phyloP scores from a whole-genome alignment of 2,329 filamentous ascomycete genomes.

The Aspergillus vadensis region DNA sequence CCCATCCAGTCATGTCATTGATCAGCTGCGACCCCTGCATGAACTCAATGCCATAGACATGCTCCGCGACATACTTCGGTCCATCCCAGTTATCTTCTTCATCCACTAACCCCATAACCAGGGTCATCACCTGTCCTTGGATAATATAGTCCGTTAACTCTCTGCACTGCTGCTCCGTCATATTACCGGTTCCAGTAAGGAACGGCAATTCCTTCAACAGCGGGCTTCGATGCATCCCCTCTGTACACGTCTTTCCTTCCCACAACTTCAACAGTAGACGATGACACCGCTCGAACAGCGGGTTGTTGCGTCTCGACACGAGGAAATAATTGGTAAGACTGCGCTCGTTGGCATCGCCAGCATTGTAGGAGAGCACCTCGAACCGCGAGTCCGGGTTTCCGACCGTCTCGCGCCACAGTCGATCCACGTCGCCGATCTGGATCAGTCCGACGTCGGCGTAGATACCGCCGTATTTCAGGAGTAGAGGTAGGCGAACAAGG shows the following conservation, averaged over 20 bases:
- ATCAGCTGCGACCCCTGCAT: constrained; percentile 9
- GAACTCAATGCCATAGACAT: constrained; percentile 8
- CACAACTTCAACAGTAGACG: constrained; percentile 6
- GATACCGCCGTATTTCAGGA: constrained; percentile 2
- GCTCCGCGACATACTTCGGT: background rate
- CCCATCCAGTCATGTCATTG: constrained; percentile 4
- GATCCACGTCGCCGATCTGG: constrained; percentile 8
- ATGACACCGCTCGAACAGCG: constrained; percentile 7
- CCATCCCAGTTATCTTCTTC: constrained; percentile 6
- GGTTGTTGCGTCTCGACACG: background rate
- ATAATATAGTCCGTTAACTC: constrained; percentile 11
- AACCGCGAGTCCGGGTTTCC: background rate
- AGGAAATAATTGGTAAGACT: constrained; percentile 7
- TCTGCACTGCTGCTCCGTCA: background rate
- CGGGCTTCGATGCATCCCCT: constrained; percentile 2
- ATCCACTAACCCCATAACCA: constrained; percentile 9
- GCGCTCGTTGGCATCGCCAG: background rate
- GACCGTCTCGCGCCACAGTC: constrained; percentile 5
- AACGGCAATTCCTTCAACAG: background rate
- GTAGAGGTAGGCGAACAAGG: constrained; percentile 6
- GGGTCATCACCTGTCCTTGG: constrained; percentile 5
- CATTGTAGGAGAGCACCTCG: constrained; percentile 8
- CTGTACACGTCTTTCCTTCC: constrained; percentile 3
- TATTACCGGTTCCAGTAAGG: background rate
- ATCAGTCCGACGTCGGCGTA: constrained; percentile 8